Evolutionary conservation across 2,329 filamentous ascomycete genomes (phyloP).

Genomic region (Fusarium oxysporum): DNA sequence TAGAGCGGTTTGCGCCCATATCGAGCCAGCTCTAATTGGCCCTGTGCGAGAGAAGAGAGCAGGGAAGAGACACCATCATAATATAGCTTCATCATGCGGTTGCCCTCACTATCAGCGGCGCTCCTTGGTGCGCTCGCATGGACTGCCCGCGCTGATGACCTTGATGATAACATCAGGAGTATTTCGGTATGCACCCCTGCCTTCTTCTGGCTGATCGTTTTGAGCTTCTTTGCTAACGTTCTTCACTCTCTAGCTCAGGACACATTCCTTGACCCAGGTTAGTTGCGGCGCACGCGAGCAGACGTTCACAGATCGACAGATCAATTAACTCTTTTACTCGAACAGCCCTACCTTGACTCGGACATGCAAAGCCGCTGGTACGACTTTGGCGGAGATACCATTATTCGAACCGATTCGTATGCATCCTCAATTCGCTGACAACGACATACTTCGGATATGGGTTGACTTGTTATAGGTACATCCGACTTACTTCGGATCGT

Average conservation of each 20-base stretch:
- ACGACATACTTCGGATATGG: constrained; percentile 18
- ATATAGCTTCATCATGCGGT: constrained; percentile 57
- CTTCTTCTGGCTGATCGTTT: not conserved
- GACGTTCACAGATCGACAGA: constrained; percentile 16
- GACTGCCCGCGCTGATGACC: constrained; percentile 61
- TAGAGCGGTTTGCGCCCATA: constrained; percentile 37
- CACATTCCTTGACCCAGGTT: constrained; percentile 85
- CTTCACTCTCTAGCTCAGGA: constrained; percentile 73
- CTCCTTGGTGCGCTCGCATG: constrained; percentile 64
- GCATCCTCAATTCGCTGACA: constrained; percentile 45
- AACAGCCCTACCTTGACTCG: constrained; percentile 93
- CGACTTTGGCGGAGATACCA: constrained; percentile 96
- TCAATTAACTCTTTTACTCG: constrained; percentile 40
- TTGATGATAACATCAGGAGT: constrained; percentile 63
- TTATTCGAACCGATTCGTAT: constrained; percentile 79
- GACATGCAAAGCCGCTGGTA: constrained; percentile 99
- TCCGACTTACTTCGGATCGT: constrained; percentile 90
- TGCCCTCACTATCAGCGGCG: constrained; percentile 60
- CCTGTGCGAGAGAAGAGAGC: constrained; percentile 24
- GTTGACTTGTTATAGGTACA: constrained; percentile 71
- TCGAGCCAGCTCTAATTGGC: constrained; percentile 37
- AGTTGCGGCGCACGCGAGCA: constrained; percentile 53
- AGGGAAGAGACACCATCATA: constrained; percentile 8
- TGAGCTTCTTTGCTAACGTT: constrained; percentile 35
- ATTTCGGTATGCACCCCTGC: constrained; percentile 57